These are phyloP conservation scores for Syzygium syzygioides DNA, from an alignment of 441 rosid species.

Conservation along the genomic window DNA sequence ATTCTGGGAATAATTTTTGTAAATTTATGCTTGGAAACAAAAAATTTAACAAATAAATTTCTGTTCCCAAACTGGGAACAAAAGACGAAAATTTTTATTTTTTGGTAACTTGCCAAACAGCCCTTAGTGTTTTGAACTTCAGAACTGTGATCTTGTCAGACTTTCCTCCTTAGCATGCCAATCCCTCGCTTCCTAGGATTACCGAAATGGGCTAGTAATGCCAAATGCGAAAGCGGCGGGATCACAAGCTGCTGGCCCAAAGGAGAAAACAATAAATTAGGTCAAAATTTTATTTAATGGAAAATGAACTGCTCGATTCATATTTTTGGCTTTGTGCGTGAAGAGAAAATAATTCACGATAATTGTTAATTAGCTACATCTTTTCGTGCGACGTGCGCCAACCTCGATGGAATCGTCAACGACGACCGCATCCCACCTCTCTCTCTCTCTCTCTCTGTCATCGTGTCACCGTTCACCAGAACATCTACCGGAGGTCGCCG, in stretches of 20 bases:
- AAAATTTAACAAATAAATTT: too few relatives aligned
- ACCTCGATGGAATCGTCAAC: not conserved
- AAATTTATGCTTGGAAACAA: too few relatives aligned
- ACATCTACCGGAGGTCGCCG: not conserved
- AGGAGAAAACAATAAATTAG: not conserved
- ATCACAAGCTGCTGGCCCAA: not conserved
- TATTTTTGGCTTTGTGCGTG: not conserved
- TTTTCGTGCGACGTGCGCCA: not conserved
- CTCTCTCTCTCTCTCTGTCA: not conserved
- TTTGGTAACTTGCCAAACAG: too few relatives aligned
- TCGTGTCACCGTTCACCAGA: not conserved
- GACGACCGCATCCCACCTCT: not conserved
- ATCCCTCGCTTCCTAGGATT: not conserved
- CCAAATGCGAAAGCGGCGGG: not conserved
- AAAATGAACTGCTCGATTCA: not conserved
- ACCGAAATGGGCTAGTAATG: not conserved
- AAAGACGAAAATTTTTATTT: too few relatives aligned
- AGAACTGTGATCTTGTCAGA: too few relatives aligned
- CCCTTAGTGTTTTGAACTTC: too few relatives aligned
- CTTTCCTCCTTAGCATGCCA: not conserved
- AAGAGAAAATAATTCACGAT: not conserved
- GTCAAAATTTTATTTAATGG: not conserved
- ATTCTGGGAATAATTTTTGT: too few relatives aligned
- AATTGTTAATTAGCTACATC: not conserved
- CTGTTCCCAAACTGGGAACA: too few relatives aligned